Percentiles rank a stretch among this genome's conserved stretches.
These are phyloP conservation scores for Cylindrodendrum hubeiense DNA, from an alignment of 2,329 filamentous ascomycete species.

Conservation along the genomic window DNA sequence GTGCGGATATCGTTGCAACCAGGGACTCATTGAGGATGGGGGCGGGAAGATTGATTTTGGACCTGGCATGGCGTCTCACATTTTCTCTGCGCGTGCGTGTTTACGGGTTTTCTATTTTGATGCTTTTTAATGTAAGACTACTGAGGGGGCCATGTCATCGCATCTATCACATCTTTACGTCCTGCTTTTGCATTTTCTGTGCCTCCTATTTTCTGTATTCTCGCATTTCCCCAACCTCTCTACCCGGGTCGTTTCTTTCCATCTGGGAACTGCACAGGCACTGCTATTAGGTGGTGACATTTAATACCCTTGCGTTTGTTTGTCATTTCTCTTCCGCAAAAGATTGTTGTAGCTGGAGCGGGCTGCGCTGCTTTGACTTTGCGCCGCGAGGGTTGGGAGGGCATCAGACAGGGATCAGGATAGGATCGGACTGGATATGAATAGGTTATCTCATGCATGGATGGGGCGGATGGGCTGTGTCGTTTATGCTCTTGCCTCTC, in stretches of 20 bases:
- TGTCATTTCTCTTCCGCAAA: neutral
- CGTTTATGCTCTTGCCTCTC: neutral
- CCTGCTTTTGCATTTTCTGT: neutral
- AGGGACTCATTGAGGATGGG: neutral
- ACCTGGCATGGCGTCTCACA: conserved; percentile 26
- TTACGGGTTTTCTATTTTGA: conserved; percentile 11
- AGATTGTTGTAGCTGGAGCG: neutral
- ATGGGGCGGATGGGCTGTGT: neutral
- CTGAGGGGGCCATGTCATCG: conserved; percentile 25
- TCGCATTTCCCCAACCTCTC: neutral
- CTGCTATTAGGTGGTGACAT: neutral
- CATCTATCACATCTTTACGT: conserved; percentile 23
- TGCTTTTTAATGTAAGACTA: conserved; percentile 41
- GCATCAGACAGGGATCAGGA: neutral
- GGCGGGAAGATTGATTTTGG: conserved; percentile 12
- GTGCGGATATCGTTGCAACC: neutral
- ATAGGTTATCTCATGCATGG: neutral
- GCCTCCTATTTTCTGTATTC: no score
- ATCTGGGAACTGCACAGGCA: neutral
- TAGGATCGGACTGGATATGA: neutral
- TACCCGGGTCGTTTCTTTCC: neutral
- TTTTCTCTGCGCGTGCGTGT: conserved; percentile 10
- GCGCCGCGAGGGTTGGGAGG: neutral
- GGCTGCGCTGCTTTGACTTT: neutral
- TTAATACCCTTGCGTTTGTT: neutral